Evolutionary conservation across 75 land plant species (phyloP).

Genomic region (Selaginella moellendorffii): DNA sequence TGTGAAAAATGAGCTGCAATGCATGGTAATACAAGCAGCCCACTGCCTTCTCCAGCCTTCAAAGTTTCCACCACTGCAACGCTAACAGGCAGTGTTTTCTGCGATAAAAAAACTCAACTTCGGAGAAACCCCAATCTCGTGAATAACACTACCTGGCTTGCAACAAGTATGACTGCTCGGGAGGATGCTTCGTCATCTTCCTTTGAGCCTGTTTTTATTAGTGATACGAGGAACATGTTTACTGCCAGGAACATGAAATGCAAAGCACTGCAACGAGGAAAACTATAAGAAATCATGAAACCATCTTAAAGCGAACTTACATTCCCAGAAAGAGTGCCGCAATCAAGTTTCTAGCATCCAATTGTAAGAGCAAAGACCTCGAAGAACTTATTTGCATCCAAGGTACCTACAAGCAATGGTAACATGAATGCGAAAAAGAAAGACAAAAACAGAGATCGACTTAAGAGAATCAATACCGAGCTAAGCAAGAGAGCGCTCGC

Average conservation of each 20-base stretch:
- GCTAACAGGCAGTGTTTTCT: conserved; percentile 90
- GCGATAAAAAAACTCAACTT: conserved; percentile 10
- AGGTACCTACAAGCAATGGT: conserved; percentile 65
- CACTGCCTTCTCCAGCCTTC: conserved; percentile 64
- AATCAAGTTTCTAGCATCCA: conserved; percentile 36
- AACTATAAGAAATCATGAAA: background rate
- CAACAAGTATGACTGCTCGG: conserved; percentile 62
- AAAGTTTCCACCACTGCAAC: conserved; percentile 76
- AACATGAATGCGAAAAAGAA: background rate
- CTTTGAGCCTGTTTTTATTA: conserved; percentile 18
- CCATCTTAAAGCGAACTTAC: conserved; percentile 24
- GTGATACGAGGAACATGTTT: conserved; percentile 31
- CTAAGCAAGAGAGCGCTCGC: conserved; percentile 56
- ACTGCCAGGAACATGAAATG: conserved; percentile 44
- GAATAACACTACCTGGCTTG: conserved; percentile 60
- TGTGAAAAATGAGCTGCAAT: conserved; percentile 63
- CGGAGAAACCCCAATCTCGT: background rate
- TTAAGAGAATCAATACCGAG: conserved; percentile 30
- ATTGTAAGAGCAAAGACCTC: conserved; percentile 48
- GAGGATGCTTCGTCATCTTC: conserved; percentile 31
- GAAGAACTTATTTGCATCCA: conserved; percentile 92
- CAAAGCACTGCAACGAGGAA: conserved; percentile 45
- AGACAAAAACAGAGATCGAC: background rate
- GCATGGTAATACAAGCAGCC: conserved; percentile 73
- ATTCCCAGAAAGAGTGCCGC: conserved; percentile 39